Evolutionary conservation across 805 yeast species (phyloP).

Genomic region (Teunomyces funiuensis): DNA sequence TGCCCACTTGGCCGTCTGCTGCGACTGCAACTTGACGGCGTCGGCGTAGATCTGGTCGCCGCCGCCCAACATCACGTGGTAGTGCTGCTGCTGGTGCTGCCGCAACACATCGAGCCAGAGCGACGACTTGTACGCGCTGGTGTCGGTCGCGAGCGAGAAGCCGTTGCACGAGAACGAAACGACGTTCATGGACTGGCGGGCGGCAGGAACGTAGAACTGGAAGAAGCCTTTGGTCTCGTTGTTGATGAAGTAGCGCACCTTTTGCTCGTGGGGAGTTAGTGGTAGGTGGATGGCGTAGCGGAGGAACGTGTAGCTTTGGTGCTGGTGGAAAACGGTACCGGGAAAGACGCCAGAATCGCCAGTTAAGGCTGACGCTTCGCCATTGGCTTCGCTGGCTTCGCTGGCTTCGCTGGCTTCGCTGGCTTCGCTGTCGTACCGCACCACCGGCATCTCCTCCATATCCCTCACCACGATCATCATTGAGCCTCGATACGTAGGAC

Average conservation of each 20-base stretch:
- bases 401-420: conserved; percentile 4
- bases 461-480: conserved; percentile 63
- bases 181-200: conserved; percentile 69
- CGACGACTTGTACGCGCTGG: conserved; percentile 66
- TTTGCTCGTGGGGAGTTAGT: conserved; percentile 53
- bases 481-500: conserved; percentile 62
- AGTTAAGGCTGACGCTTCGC: background rate
- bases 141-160: conserved; percentile 71
- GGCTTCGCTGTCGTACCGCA: conserved; percentile 1
- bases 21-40: conserved; percentile 61
- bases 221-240: conserved; percentile 34
- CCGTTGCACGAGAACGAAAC: conserved; percentile 90
- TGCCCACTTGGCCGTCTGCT: conserved; percentile 62
- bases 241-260: conserved; percentile 62
- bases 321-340: conserved; percentile 42
- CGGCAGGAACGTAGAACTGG: conserved; percentile 70
- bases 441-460: conserved; percentile 19
- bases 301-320: conserved; percentile 57
- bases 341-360: conserved; percentile 33
- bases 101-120: conserved; percentile 84
- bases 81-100: conserved; percentile 52
- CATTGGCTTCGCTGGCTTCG: background rate
- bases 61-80: conserved; percentile 96
- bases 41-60: conserved; percentile 96
- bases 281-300: conserved; percentile 59